phyloP scores from a whole-genome alignment of 2,329 filamentous ascomycete species.

The Colletotrichum horii region DNA sequence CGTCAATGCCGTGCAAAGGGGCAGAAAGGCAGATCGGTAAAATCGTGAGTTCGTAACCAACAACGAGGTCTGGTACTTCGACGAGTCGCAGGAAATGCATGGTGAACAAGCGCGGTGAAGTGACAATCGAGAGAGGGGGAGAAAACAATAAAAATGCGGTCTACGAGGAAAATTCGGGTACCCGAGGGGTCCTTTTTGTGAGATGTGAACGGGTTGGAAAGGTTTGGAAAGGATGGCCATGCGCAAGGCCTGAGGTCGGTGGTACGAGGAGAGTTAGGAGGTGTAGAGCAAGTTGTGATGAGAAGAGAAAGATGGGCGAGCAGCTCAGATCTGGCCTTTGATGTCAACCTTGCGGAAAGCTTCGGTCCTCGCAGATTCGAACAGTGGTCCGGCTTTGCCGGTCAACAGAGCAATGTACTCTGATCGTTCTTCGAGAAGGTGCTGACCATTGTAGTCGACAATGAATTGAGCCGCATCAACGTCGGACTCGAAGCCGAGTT shows the following conservation, averaged over 20 bases:
- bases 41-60: conserved; percentile 12
- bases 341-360: conserved; percentile 93
- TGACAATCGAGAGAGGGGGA: background rate
- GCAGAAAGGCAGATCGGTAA: background rate
- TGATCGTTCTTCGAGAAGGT: conserved; percentile 77
- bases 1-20: conserved; percentile 2
- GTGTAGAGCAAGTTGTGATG: conserved; percentile 13
- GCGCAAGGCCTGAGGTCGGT: background rate
- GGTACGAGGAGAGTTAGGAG: background rate
- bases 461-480: conserved; percentile 91
- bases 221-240: background rate
- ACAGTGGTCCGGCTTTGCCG: conserved; percentile 73
- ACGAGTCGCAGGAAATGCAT: conserved; percentile 3
- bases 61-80: background rate
- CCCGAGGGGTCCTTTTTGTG: background rate
- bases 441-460: conserved; percentile 76
- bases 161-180: background rate
- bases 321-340: conserved; percentile 87
- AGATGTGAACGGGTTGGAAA: background rate
- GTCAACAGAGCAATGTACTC: conserved; percentile 77
- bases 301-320: conserved; percentile 4
- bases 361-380: conserved; percentile 73
- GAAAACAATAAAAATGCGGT: conserved; percentile 12
- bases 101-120: conserved; percentile 4
- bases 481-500: conserved; percentile 94